Conservation (phyloP, 2,329 filamentous ascomycete species). For the Aspergillus melleus region DNA sequence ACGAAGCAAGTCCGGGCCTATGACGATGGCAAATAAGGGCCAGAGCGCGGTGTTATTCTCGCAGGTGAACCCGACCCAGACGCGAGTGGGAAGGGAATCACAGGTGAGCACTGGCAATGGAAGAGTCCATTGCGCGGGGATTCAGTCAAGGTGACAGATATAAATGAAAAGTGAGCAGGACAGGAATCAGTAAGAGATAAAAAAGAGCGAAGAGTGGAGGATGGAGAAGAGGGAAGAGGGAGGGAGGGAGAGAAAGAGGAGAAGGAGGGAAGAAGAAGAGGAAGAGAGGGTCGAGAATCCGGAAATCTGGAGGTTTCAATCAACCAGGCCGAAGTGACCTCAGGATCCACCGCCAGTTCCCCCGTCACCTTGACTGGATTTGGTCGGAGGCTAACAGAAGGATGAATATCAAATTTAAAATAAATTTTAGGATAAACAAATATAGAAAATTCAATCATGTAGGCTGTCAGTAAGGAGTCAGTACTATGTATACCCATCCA, state of each 20-base stretch:
- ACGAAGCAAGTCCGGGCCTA: slow-evolving; percentile 5
- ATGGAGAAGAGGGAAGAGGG: slow-evolving; percentile 6
- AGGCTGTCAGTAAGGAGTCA: too few species aligned
- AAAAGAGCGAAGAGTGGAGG: background rate
- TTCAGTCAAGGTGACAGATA: background rate
- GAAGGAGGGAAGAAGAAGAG: background rate
- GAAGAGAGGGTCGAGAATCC: background rate
- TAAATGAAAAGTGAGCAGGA: background rate
- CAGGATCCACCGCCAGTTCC: background rate
- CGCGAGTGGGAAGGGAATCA: slow-evolving; percentile 17
- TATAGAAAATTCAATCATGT: too few species aligned
- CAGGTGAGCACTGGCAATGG: slow-evolving; percentile 10
- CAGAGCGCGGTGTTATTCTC: background rate
- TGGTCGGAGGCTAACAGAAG: background rate
- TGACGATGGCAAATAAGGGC: background rate
- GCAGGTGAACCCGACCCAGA: slow-evolving; percentile 14
- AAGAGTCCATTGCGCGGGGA: slow-evolving; percentile 11
- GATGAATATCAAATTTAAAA: too few species aligned
- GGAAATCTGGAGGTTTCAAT: background rate
- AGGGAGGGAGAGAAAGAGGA: slow-evolving; percentile 8
- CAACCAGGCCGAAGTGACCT: background rate
- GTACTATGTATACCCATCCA: too few species aligned
- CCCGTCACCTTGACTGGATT: background rate
- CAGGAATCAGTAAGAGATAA: background rate
- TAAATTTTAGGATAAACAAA: too few species aligned